Percentiles rank a stretch among this genome's conserved stretches.
These are phyloP conservation scores for Claviceps sp. DNA, from an alignment of 2,329 filamentous ascomycete genomes.

Conservation along the genomic window DNA sequence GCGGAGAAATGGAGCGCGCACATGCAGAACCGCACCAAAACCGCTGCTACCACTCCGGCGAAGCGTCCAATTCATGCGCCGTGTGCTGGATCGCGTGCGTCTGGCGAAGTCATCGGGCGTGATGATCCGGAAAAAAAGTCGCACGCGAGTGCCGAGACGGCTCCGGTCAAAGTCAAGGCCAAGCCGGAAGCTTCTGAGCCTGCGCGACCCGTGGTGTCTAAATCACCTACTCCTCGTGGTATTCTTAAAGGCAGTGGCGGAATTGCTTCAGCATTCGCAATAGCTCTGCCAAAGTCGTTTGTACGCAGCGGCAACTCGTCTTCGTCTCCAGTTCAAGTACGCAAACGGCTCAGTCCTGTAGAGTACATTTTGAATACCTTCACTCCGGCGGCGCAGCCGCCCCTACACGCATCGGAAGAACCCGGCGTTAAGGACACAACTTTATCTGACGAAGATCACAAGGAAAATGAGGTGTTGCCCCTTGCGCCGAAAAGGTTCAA, in stretches of 20 bases:
- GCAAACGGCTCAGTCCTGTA: conserved; percentile 47
- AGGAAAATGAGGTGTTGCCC: conserved; percentile 30
- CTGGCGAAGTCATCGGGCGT: conserved; percentile 39
- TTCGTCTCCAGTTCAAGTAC: conserved; percentile 29
- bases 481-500: conserved; percentile 38
- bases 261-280: conserved; percentile 41
- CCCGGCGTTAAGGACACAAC: conserved; percentile 36
- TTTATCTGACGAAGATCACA: conserved; percentile 39
- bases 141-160: conserved; percentile 49
- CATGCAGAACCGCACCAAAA: conserved; percentile 38
- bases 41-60: conserved; percentile 42
- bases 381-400: conserved; percentile 36
- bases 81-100: conserved; percentile 42
- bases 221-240: conserved; percentile 42
- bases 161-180: conserved; percentile 37
- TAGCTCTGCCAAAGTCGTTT: conserved; percentile 38
- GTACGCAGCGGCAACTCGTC: conserved; percentile 23
- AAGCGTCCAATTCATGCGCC: conserved; percentile 41
- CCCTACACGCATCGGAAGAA: conserved; percentile 31
- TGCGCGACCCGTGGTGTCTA: conserved; percentile 41
- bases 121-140: conserved; percentile 43
- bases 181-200: conserved; percentile 31
- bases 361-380: conserved; percentile 45
- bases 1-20: conserved; percentile 44
- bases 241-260: conserved; percentile 42